These are phyloP conservation scores for Camelina laxa DNA, from an alignment of 345 rosid genomes.

Conservation along the genomic window DNA sequence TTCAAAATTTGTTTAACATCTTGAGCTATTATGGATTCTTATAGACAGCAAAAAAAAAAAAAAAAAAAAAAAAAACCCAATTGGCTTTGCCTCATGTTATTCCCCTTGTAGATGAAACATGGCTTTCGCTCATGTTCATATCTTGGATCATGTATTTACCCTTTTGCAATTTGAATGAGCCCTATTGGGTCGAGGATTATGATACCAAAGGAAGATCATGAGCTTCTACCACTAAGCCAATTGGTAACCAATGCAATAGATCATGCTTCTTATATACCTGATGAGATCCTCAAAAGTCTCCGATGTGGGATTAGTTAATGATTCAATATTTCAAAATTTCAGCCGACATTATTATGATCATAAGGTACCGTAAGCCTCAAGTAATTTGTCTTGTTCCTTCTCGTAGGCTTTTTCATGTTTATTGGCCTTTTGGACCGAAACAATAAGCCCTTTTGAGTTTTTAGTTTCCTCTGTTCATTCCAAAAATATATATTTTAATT, in stretches of 20 bases:
- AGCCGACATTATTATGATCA: neutral
- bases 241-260: neutral
- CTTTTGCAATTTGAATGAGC: neutral
- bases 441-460: neutral
- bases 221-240: slow-evolving; percentile 1
- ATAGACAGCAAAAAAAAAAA: neutral
- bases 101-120: too few relatives aligned
- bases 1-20: too few relatives aligned
- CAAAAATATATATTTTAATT: too few relatives aligned
- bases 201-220: neutral
- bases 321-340: neutral
- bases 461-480: neutral
- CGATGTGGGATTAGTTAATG: neutral
- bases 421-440: neutral
- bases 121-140: too few relatives aligned
- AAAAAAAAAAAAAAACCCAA: neutral
- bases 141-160: neutral
- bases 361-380: neutral
- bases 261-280: neutral
- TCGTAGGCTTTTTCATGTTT: neutral
- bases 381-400: neutral
- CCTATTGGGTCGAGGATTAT: slow-evolving; percentile 10
- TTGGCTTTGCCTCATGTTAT: neutral
- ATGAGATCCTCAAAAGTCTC: neutral
- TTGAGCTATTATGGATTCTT: neutral